These are phyloP conservation scores for Phytophthora sp. DNA, from an alignment of 352 stramenopile species.

Conservation along the genomic window DNA sequence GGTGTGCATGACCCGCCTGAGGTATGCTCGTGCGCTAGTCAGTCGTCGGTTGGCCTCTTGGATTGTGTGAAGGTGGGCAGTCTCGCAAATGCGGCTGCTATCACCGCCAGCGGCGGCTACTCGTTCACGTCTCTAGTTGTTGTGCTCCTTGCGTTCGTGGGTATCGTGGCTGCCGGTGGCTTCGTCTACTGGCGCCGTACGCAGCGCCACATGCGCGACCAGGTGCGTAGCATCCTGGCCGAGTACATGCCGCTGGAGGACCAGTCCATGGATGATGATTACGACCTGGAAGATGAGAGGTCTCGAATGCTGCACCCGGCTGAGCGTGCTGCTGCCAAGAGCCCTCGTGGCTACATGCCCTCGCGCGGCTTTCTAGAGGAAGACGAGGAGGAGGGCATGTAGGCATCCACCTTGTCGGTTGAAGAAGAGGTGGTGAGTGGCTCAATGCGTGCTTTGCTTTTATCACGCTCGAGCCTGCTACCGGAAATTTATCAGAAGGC, in stretches of 20 bases:
- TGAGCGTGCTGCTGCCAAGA: constrained; percentile 75
- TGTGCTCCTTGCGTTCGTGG: constrained; percentile 86
- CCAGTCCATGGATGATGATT: constrained; percentile 74
- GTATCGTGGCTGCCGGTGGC: constrained; percentile 69
- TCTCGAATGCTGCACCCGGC: constrained; percentile 70
- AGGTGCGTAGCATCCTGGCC: constrained; percentile 95
- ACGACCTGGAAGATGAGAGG: constrained; percentile 61
- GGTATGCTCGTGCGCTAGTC: constrained; percentile 78
- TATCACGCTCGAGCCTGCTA: constrained; percentile 9
- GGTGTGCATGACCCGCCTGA: constrained; percentile 78
- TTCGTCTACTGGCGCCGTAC: constrained; percentile 93
- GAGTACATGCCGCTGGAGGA: constrained; percentile 97
- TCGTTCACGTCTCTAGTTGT: constrained; percentile 86
- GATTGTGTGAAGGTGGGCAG: constrained; percentile 79
- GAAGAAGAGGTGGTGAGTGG: background rate
- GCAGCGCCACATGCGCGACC: constrained; percentile 94
- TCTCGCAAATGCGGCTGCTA: constrained; percentile 65
- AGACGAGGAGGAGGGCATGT: constrained; percentile 81
- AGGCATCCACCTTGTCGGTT: constrained; percentile 3
- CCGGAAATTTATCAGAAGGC: constrained; percentile 18
- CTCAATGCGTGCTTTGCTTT: constrained; percentile 7
- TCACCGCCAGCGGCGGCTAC: constrained; percentile 58
- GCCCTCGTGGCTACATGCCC: constrained; percentile 85
- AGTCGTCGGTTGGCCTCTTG: constrained; percentile 61
- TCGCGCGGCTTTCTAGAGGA: constrained; percentile 86